Base-by-base conservation (phyloP, 192 early-diverging fungal species). In the Glomus cerebriforme region DNA sequence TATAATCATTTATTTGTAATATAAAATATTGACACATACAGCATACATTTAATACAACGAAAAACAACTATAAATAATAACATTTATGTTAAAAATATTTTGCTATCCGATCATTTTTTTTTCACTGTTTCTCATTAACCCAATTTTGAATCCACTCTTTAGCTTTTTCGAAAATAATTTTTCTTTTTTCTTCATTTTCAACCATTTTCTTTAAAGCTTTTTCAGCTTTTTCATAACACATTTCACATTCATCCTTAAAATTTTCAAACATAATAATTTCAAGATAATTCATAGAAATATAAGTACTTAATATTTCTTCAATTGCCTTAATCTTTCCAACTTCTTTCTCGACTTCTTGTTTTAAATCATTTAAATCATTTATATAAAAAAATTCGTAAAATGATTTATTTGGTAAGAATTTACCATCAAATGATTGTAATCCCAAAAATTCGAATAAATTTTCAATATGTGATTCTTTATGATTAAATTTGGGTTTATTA, bases 391-490 rank as follows among this genome's bases (percentile, higher is more conserved):
- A 64, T 64, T 62, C n/a, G 26, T 31, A 76, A 60, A 76, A 39
- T 31, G 39, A 27, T 13, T 39, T 39, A 17, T 12, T 43, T 24
- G 74, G 59, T 45, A 31, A 43, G 27, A 76, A 63, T 27, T 45
- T 60, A 37, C 74, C 74, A 76, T 76, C 74, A 76, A 64, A 76
- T 27, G 74, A 63, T 76, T 76, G 74, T 26, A 76, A 64, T 35
- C 37, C 26, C 13, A 76, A 64, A 45, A 76, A 76, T 3, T 24
- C 32, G 13, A 37, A 76, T 3, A 76, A 27, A 26, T 22, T 76
- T 76, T 76, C 74, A 34, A 76, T 22, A 17, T 71, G 45, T 13
- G 37, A 39, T 39, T n/a, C 35, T 24, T 26, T n/a, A 29, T 39
- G 31, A 34, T 69, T 34, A 8, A 39, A 10, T 24, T 69, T 69